phyloP scores from a whole-genome alignment of 2,329 filamentous ascomycete genomes.

The Phialophora chinensis region DNA sequence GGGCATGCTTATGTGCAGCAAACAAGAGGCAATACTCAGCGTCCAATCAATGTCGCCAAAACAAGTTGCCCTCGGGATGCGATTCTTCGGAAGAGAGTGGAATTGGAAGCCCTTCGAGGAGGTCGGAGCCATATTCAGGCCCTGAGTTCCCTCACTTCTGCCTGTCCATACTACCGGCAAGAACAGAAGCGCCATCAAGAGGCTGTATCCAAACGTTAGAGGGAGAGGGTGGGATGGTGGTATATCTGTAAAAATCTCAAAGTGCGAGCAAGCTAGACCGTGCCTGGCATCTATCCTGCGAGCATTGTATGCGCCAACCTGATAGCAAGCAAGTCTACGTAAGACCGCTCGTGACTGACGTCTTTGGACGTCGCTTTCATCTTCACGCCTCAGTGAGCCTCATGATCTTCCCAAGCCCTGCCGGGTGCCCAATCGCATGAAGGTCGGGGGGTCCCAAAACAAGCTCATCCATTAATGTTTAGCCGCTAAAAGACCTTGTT shows the following conservation, averaged over 20 bases:
- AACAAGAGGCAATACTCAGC: background rate
- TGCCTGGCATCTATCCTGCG: slow-evolving; percentile 1
- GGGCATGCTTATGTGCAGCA: background rate
- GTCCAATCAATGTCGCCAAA: background rate
- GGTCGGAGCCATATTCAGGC: background rate
- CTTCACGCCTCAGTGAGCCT: background rate
- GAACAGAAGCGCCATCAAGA: background rate
- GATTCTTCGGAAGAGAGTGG: background rate
- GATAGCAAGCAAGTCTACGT: background rate
- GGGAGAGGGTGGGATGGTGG: background rate
- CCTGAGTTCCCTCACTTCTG: background rate
- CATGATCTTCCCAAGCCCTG: background rate
- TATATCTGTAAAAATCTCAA: background rate
- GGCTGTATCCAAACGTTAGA: background rate
- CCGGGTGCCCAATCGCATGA: background rate
- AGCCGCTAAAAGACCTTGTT: slow-evolving; percentile 12
- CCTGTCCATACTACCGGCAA: background rate
- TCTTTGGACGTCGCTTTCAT: background rate
- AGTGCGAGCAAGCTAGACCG: slow-evolving; percentile 3
- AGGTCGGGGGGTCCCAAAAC: background rate
- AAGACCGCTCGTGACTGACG: background rate
- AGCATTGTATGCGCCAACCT: slow-evolving; percentile 4
- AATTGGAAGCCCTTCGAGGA: background rate
- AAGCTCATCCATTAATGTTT: slow-evolving; percentile 11
- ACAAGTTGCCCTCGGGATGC: background rate